Percentiles rank a stretch among this genome's conserved stretches.
Evolutionary conservation across 345 rosid species (phyloP).

Genomic region (Abelmoschus esculentus): DNA sequence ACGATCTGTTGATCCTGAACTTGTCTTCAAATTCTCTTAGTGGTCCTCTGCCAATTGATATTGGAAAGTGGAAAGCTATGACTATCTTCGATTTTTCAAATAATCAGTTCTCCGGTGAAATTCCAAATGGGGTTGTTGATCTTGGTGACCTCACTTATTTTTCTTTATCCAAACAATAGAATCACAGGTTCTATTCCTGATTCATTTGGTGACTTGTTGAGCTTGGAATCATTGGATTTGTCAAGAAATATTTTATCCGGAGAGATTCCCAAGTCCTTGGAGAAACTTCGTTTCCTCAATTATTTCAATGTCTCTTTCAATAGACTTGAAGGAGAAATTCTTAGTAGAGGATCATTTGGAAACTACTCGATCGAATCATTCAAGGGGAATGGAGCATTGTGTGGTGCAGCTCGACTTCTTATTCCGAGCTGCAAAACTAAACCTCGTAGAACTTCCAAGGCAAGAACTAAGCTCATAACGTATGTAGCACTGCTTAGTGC

Average conservation of each 20-base stretch:
- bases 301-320: background rate
- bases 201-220: background rate
- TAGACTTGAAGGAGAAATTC: background rate
- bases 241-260: background rate
- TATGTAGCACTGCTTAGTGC: background rate
- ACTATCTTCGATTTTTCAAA: background rate
- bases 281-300: background rate
- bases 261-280: background rate
- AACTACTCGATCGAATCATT: background rate
- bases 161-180: background rate
- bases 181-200: background rate
- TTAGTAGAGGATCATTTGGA: background rate
- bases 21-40: background rate
- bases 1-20: background rate
- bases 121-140: background rate
- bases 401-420: background rate
- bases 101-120: background rate
- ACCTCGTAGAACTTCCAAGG: background rate
- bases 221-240: background rate
- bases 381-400: background rate
- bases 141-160: background rate
- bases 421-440: background rate
- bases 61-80: background rate
- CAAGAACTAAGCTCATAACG: background rate
- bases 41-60: background rate